A percentile compares a stretch with the other conserved stretches of the same genome.
These are phyloP conservation scores for Aspergillus felis DNA, from an alignment of 2,329 filamentous ascomycete species.

Conservation along the genomic window DNA sequence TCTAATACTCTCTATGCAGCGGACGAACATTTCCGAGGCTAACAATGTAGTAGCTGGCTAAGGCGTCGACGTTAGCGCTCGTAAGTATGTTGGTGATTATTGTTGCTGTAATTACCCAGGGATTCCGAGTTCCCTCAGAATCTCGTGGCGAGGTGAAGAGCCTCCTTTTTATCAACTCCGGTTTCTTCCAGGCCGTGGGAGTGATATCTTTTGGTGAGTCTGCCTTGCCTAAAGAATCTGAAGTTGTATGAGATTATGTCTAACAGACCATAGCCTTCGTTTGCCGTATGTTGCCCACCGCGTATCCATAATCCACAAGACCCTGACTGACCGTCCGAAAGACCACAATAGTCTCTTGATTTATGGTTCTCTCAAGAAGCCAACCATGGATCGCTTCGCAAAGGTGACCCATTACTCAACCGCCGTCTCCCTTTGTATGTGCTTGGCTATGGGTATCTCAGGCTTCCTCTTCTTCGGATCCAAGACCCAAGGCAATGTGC, in stretches of 20 bases:
- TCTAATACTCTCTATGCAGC: neutral
- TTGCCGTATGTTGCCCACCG: slow-evolving; percentile 49
- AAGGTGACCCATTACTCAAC: slow-evolving; percentile 93
- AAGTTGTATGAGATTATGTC: slow-evolving; percentile 10
- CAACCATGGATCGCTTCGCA: slow-evolving; percentile 92
- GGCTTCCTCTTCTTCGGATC: slow-evolving; percentile 94
- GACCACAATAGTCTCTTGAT: slow-evolving; percentile 97
- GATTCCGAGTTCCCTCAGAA: slow-evolving; percentile 67
- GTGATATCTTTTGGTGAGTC: slow-evolving; percentile 90
- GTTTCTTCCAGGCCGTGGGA: slow-evolving; percentile 92
- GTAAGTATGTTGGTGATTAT: slow-evolving; percentile 92
- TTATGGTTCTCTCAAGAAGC: slow-evolving; percentile 89
- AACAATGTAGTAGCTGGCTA: slow-evolving; percentile 66
- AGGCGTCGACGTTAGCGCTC: slow-evolving; percentile 88
- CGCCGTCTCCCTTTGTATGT: slow-evolving; percentile 83
- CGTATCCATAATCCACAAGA: neutral
- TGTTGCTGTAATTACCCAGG: slow-evolving; percentile 80
- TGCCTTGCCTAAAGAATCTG: neutral
- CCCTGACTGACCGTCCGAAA: slow-evolving; percentile 26
- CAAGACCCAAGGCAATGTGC: slow-evolving; percentile 86
- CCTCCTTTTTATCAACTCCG: slow-evolving; percentile 73
- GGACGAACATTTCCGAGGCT: slow-evolving; percentile 15
- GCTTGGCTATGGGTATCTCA: slow-evolving; percentile 78
- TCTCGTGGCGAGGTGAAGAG: slow-evolving; percentile 67
- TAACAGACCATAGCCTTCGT: slow-evolving; percentile 56